These are phyloP conservation scores for Entrophospora sp. DNA, from an alignment of 192 early-diverging fungal species.

Conservation along the genomic window DNA sequence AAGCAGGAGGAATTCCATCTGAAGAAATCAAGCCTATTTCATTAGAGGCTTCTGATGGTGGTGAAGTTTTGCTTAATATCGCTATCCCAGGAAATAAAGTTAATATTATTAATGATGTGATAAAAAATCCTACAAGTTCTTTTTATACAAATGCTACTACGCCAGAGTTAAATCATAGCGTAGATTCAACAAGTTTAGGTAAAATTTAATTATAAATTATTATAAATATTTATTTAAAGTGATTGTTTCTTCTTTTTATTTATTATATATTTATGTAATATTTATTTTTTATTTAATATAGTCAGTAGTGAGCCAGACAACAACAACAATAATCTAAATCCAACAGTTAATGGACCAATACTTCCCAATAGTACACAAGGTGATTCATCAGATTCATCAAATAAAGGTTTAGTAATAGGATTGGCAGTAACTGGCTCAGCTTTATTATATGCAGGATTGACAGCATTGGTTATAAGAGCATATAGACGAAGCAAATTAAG, in stretches of 20 bases:
- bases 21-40: neutral
- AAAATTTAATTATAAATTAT: neutral
- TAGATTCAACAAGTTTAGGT: neutral
- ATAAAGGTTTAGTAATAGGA: conserved; percentile 25
- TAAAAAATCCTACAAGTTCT: neutral
- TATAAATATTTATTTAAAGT: neutral
- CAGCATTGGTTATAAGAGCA: conserved; percentile 23
- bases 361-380: neutral
- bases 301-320: neutral
- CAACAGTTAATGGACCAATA: neutral
- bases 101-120: neutral
- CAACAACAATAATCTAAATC: neutral
- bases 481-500: conserved; percentile 25
- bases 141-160: conserved; percentile 1
- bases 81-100: neutral
- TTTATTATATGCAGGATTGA: conserved; percentile 30
- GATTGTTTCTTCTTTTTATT: neutral
- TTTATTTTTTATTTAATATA: neutral
- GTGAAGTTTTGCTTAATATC: neutral
- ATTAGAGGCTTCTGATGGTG: neutral
- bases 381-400: neutral
- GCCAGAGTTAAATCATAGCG: neutral
- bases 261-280: neutral
- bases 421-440: conserved; percentile 25
- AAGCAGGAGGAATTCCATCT: neutral